Percentiles rank a stretch among this genome's conserved stretches.
These are phyloP conservation scores for Mycena haematopus DNA, from an alignment of 768 basidiomycete genomes.

Conservation along the genomic window DNA sequence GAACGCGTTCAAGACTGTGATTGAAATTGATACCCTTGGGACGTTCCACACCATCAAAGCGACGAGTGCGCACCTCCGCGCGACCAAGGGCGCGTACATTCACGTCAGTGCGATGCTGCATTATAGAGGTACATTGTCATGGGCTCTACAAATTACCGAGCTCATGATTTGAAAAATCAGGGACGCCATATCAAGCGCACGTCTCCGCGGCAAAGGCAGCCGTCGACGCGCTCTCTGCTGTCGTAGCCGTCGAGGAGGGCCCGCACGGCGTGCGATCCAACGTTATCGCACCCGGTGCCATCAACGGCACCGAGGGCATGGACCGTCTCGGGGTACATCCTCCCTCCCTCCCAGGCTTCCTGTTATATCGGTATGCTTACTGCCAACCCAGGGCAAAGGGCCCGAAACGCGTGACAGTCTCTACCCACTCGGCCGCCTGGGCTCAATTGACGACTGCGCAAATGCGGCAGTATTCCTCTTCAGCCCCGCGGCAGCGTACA, in stretches of 20 bases:
- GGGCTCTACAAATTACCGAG: neutral
- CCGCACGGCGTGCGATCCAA: constrained; percentile 94
- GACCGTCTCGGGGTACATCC: constrained; percentile 52
- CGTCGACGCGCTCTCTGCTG: constrained; percentile 86
- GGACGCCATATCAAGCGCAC: constrained; percentile 86
- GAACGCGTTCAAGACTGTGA: constrained; percentile 90
- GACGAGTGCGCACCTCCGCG: constrained; percentile 76
- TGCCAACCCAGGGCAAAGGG: constrained; percentile 22
- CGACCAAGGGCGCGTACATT: constrained; percentile 80
- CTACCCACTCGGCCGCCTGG: constrained; percentile 57
- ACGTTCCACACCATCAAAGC: constrained; percentile 96
- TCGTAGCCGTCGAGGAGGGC: constrained; percentile 92
- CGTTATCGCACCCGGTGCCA: constrained; percentile 84
- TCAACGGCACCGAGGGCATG: constrained; percentile 78
- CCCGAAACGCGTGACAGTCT: constrained; percentile 32
- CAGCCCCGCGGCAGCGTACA: constrained; percentile 77
- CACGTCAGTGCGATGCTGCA: constrained; percentile 92
- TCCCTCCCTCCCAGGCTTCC: neutral
- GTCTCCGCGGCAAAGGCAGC: constrained; percentile 96
- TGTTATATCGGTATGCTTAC: neutral
- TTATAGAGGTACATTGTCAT: constrained; percentile 65
- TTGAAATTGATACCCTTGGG: constrained; percentile 94
- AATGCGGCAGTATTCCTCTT: constrained; percentile 82
- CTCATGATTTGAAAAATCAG: constrained; percentile 42
- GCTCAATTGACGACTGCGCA: constrained; percentile 67